Percentiles rank a stretch among this genome's conserved stretches.
Conservation (phyloP, 2,329 filamentous ascomycete genomes). For the Exophiala dermatitidis region DNA sequence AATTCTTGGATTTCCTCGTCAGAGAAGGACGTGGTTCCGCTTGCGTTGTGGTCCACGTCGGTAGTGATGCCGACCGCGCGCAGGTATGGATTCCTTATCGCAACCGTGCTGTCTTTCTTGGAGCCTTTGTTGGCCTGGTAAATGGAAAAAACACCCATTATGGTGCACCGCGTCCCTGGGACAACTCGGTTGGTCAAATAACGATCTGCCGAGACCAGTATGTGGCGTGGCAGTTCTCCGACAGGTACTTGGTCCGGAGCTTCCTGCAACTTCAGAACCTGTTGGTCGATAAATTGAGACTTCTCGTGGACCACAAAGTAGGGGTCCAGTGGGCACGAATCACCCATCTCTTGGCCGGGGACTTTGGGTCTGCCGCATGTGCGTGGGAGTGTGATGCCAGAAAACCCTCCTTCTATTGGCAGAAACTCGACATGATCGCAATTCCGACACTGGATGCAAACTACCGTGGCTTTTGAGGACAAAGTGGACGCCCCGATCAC, state of each 20-base stretch:
- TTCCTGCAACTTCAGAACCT: slow-evolving; percentile 96
- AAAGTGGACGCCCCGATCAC: slow-evolving; percentile 95
- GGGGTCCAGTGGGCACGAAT: slow-evolving; percentile 83
- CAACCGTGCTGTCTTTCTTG: slow-evolving; percentile 72
- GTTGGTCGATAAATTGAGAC: slow-evolving; percentile 91
- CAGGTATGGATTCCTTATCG: slow-evolving; percentile 90
- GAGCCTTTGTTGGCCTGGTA: slow-evolving; percentile 83
- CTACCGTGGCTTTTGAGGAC: slow-evolving; percentile 84
- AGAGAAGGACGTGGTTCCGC: slow-evolving; percentile 74
- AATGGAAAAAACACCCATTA: slow-evolving; percentile 97
- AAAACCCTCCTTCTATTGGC: slow-evolving; percentile 74
- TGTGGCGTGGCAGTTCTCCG: slow-evolving; percentile 88
- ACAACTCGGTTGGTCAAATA: slow-evolving; percentile 95
- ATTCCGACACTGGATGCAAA: slow-evolving; percentile 81
- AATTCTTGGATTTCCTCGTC: slow-evolving; percentile 98
- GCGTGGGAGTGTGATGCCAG: slow-evolving; percentile 76
- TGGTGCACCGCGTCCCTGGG: slow-evolving; percentile 84
- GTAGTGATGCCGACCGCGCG: slow-evolving; percentile 87
- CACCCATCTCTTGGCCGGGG: slow-evolving; percentile 55
- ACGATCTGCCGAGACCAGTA: slow-evolving; percentile 90
- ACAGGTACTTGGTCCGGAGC: slow-evolving; percentile 96
- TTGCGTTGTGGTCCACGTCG: slow-evolving; percentile 81
- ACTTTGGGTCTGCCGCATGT: slow-evolving; percentile 59
- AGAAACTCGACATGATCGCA: slow-evolving; percentile 68
- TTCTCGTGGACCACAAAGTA: slow-evolving; percentile 95